phyloP scores from a whole-genome alignment of 2,329 filamentous ascomycete species.

The Claviceps humidiphila region DNA sequence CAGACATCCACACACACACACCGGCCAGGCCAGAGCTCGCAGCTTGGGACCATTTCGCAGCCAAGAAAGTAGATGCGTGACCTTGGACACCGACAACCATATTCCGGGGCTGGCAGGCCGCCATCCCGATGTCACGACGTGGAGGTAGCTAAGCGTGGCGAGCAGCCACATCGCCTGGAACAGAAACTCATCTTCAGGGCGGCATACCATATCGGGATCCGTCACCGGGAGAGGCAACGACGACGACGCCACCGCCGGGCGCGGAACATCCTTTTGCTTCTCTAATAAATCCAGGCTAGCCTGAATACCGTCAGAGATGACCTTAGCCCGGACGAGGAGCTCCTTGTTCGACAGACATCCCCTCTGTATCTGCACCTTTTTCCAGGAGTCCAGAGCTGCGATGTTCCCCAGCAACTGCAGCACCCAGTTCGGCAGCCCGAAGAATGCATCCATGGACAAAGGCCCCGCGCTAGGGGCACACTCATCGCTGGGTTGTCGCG shows the following conservation, averaged over 20 bases:
- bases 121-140: conserved; percentile 37
- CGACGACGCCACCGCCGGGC: background rate
- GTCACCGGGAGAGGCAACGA: conserved; percentile 6
- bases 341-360: conserved; percentile 32
- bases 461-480: conserved; percentile 14
- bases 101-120: conserved; percentile 32
- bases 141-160: conserved; percentile 33
- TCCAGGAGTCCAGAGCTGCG: conserved; percentile 40
- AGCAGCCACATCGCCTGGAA: conserved; percentile 33
- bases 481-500: conserved; percentile 7
- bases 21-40: conserved; percentile 26
- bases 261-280: conserved; percentile 4
- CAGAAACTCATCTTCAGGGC: conserved; percentile 12
- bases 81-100: conserved; percentile 17
- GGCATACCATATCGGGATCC: conserved; percentile 9
- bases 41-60: conserved; percentile 19
- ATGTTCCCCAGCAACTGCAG: conserved; percentile 41
- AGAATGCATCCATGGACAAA: conserved; percentile 34
- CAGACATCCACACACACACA: conserved; percentile 29
- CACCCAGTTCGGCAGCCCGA: conserved; percentile 45
- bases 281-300: conserved; percentile 19
- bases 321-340: conserved; percentile 29
- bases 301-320: conserved; percentile 26
- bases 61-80: conserved; percentile 21
- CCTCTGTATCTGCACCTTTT: conserved; percentile 29